Percentiles rank a stretch among this genome's conserved stretches.
These are phyloP conservation scores for Aspergillus jensenii DNA, from an alignment of 2,329 filamentous ascomycete genomes.

Conservation along the genomic window DNA sequence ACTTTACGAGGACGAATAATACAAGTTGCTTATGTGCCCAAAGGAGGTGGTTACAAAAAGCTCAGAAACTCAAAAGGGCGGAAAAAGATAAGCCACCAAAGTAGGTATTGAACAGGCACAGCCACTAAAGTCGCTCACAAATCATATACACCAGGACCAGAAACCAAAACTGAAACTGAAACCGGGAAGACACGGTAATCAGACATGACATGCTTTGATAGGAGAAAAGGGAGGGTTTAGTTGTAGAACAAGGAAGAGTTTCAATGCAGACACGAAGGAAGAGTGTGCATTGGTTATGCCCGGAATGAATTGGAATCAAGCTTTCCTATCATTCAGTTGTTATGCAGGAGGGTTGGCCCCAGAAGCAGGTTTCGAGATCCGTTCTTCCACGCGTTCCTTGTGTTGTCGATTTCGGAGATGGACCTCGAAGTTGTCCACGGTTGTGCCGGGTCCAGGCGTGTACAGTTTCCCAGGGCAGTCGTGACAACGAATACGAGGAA, in stretches of 20 bases:
- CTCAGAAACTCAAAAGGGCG: background rate
- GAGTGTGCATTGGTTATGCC: slow-evolving; percentile 11
- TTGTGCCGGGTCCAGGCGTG: slow-evolving; percentile 80
- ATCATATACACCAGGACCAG: slow-evolving; percentile 20
- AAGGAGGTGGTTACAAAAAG: background rate
- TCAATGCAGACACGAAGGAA: background rate
- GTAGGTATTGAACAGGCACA: slow-evolving; percentile 12
- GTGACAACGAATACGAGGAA: slow-evolving; percentile 85
- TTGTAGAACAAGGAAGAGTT: background rate
- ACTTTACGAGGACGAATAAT: background rate
- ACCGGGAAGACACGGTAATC: background rate
- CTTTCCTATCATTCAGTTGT: slow-evolving; percentile 16
- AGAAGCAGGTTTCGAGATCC: slow-evolving; percentile 34
- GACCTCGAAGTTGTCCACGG: slow-evolving; percentile 87
- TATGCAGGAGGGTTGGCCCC: slow-evolving; percentile 13
- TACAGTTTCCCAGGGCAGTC: slow-evolving; percentile 95
- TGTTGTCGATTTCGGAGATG: slow-evolving; percentile 86
- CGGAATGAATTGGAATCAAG: background rate
- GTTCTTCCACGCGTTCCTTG: slow-evolving; percentile 65
- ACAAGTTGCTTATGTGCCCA: no score
- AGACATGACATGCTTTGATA: background rate
- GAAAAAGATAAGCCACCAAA: slow-evolving; percentile 5
- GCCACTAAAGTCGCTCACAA: slow-evolving; percentile 12
- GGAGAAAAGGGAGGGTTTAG: background rate
- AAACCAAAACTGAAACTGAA: slow-evolving; percentile 10